Conservation (phyloP, 352 stramenopile genomes). For the Globisporangium yorkense region DNA sequence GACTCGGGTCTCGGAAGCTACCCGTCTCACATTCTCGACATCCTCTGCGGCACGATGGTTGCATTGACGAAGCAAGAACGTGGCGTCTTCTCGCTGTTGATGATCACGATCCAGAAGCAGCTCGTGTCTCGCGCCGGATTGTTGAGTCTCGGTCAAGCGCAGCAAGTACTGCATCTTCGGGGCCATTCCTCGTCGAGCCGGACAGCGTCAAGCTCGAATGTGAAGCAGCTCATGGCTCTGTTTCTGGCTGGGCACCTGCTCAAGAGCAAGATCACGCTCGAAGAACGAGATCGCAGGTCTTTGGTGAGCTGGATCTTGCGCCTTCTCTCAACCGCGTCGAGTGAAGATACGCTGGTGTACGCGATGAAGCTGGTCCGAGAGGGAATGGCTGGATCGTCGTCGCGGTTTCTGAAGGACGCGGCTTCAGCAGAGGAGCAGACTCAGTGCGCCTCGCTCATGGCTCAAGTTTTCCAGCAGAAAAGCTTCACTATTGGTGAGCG, state of each 20-base stretch:
- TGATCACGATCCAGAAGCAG: conserved; percentile 87
- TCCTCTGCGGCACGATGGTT: conserved; percentile 68
- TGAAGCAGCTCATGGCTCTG: conserved; percentile 77
- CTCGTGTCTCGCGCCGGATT: conserved; percentile 36
- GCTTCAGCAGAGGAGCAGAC: conserved; percentile 11
- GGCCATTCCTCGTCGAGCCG: conserved; percentile 12
- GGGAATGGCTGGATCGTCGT: conserved; percentile 21
- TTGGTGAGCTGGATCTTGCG: conserved; percentile 63
- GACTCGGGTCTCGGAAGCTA: conserved; percentile 26
- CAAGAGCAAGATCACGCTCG: conserved; percentile 40
- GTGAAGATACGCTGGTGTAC: conserved; percentile 57
- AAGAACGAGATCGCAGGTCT: conserved; percentile 53
- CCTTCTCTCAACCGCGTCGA: conserved; percentile 51
- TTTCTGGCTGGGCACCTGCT: conserved; percentile 68
- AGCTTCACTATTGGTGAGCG: conserved; percentile 22
- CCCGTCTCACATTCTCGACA: conserved; percentile 51
- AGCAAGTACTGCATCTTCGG: conserved; percentile 15
- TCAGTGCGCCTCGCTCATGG: conserved; percentile 17
- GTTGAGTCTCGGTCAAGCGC: conserved; percentile 7
- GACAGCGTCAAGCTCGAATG: conserved; percentile 23
- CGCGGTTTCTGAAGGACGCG: conserved; percentile 5
- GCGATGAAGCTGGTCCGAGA: conserved; percentile 54
- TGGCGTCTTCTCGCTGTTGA: conserved; percentile 64
- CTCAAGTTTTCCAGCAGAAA: conserved; percentile 46
- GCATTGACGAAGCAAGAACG: conserved; percentile 55